Base-by-base conservation (phyloP, 306 rosid genomes). In the Quercus bicolor region DNA sequence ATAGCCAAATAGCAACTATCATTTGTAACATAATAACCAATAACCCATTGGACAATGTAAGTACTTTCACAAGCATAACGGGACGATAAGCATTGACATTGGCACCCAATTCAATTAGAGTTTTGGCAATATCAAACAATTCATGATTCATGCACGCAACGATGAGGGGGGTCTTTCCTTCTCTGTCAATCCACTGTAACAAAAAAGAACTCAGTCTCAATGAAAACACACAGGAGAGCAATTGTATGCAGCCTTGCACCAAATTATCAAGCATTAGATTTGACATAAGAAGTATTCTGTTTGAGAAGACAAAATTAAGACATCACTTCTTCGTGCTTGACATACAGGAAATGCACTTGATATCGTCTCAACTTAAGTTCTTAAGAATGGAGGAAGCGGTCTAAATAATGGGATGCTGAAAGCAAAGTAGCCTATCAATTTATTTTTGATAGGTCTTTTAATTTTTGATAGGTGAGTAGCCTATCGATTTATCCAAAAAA, bases 71-170 rank as follows among this genome's bases (percentile, higher is more conserved):
- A 34, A n/a, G 51, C 61, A 53, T 62, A 79, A 74, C 82, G 3
- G 73, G 78, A 20, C 82, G 40, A 18, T 62, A 79, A 52, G 83
- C 53, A 66, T 80, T 56, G 21, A 80, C 23, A 21, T 80, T 66
- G 31, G 83, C 83, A 12, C 83, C 83, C 79, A 74, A 56, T 68
- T 80, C 75, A 43, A 74, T 80, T 14, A 80, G 48, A 54, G 54
- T 73, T 66, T 80, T 77, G 23, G 70, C 79, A 68, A 74, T 75
- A 56, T 21, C 51, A 73, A 33, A n/a, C 68, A 80, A 72, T 14
- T 55, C 34, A 21, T 64, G 79, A 16, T 29, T 68, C 72, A 74
- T 10, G 64, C 78, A 56, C 14, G 82, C 83, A 62, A 74, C 18
- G 8, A 80, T 74, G 20, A 80, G 70, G 21, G 82, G 76, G 55